Percentiles rank a stretch among this genome's conserved stretches.
Evolutionary conservation across 177 flowering plant genomes (phyloP).

Genomic region (Vitis hybrid): DNA sequence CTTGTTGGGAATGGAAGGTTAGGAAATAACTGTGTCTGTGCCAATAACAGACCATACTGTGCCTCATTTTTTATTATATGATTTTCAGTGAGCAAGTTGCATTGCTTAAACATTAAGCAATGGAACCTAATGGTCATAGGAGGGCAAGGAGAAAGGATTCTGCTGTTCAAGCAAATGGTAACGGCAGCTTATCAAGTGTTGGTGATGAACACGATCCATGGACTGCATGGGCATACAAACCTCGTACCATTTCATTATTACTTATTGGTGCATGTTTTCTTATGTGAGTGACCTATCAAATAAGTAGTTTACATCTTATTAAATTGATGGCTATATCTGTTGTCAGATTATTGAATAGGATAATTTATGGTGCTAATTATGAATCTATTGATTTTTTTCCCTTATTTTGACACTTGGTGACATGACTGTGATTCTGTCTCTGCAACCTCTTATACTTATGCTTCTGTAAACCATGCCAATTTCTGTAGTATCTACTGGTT

Average conservation of each 20-base stretch:
- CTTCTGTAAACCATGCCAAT: not conserved
- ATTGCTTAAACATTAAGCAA: slow-evolving; percentile 23
- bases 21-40: too few species aligned
- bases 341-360: too few species aligned
- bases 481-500: not conserved
- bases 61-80: not conserved
- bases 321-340: not conserved
- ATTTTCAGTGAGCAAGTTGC: slow-evolving; percentile 27
- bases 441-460: not conserved
- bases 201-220: slow-evolving; percentile 89
- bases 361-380: not conserved
- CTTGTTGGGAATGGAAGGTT: not conserved
- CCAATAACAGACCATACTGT: not conserved
- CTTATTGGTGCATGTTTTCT: slow-evolving; percentile 89
- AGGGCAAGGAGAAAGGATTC: slow-evolving; percentile 44
- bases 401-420: not conserved
- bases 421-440: not conserved
- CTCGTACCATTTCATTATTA: slow-evolving; percentile 79
- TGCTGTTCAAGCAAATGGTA: slow-evolving; percentile 44
- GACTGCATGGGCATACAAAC: slow-evolving; percentile 99
- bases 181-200: slow-evolving; percentile 17
- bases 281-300: slow-evolving; percentile 54
- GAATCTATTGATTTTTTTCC: not conserved
- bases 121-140: slow-evolving; percentile 66
- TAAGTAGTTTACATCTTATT: not conserved